These are phyloP conservation scores for Geranomyces michiganensis DNA, from an alignment of 192 early-diverging fungal genomes.

Conservation along the genomic window DNA sequence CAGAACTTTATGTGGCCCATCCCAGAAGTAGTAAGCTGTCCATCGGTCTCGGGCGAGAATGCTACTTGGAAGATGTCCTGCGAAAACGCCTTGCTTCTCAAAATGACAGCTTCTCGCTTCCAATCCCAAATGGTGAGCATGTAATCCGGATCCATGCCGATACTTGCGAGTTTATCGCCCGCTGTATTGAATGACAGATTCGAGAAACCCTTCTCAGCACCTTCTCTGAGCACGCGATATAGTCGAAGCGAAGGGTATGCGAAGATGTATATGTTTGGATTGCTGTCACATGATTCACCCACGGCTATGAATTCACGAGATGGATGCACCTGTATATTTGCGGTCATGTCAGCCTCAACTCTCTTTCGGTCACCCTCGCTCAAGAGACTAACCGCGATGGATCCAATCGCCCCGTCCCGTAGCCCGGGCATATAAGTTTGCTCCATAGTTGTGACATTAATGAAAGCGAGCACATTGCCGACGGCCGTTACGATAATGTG, in stretches of 20 bases:
- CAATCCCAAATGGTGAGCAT: conserved; percentile 70
- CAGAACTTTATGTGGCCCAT: conserved; percentile 75
- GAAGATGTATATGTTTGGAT: conserved; percentile 62
- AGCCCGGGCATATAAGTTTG: conserved; percentile 55
- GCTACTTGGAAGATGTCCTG: conserved; percentile 63
- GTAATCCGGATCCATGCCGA: conserved; percentile 64
- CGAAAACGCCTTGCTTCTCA: conserved; percentile 66
- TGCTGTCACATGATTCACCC: conserved; percentile 46
- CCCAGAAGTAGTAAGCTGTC: conserved; percentile 59
- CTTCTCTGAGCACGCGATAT: conserved; percentile 50
- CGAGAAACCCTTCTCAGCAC: conserved; percentile 49
- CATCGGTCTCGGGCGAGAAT: conserved; percentile 59
- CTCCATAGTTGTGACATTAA: conserved; percentile 55
- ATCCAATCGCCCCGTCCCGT: conserved; percentile 56
- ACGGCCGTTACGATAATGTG: conserved; percentile 49
- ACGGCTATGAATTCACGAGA: conserved; percentile 53
- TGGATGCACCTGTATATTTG: conserved; percentile 51
- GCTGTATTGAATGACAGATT: conserved; percentile 56
- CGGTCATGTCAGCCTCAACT: background rate
- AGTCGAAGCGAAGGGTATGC: conserved; percentile 54
- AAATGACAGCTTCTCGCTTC: conserved; percentile 52
- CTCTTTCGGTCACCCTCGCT: background rate
- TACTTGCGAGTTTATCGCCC: conserved; percentile 59
- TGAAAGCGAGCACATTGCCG: conserved; percentile 58
- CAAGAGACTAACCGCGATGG: conserved; percentile 49